Conservation (phyloP, 345 rosid genomes). For the Camelina neglecta region DNA sequence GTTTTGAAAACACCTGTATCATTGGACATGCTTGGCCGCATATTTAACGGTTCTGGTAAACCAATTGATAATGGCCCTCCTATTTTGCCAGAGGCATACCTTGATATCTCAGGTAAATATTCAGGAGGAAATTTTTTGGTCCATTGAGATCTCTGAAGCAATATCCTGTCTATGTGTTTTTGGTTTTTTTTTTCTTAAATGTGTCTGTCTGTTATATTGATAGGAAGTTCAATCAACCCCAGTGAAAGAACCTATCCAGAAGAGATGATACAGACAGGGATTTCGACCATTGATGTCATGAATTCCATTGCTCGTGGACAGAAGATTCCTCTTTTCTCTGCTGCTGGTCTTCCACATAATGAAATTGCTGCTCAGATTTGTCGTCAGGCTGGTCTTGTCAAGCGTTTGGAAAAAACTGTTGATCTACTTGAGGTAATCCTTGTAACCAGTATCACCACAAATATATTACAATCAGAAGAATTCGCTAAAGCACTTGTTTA, state of each 20-base stretch:
- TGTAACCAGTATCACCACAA: background rate
- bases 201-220: conserved; percentile 3
- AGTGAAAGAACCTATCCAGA: conserved; percentile 99
- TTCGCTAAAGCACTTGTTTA: background rate
- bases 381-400: conserved; percentile 98
- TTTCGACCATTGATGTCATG: conserved; percentile 98
- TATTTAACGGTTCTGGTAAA: conserved; percentile 97
- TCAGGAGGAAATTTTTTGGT: background rate
- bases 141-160: background rate
- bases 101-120: conserved; percentile 82
- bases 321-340: conserved; percentile 96
- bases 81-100: conserved; percentile 91
- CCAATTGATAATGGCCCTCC: conserved; percentile 99
- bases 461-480: background rate
- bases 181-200: background rate
- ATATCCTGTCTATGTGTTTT: background rate
- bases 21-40: conserved; percentile 96
- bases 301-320: conserved; percentile 99
- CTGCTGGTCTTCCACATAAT: conserved; percentile 99
- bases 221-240: conserved; percentile 97
- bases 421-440: conserved; percentile 73
- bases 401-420: conserved; percentile 83
- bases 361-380: conserved; percentile 99
- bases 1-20: conserved; percentile 97
- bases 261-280: conserved; percentile 98